Base-by-base conservation (phyloP, 306 rosid genomes). In the Datisca glomerata region DNA sequence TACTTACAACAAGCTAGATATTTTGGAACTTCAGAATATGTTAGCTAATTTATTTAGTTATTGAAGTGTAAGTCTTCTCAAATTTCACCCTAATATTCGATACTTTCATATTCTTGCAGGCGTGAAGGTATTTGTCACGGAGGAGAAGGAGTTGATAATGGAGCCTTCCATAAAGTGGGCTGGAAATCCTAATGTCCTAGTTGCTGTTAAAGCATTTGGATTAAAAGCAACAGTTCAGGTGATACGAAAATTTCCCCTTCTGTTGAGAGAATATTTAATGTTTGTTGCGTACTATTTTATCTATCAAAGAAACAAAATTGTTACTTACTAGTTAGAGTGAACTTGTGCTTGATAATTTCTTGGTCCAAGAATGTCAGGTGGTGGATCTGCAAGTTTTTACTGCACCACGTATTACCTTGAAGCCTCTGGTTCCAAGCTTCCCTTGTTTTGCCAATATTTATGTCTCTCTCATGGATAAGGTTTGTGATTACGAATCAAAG, bases 391-490 rank as follows among this genome's bases (percentile, higher is more conserved):
- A 79, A 76, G 83, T 80, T 45, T 87, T 72, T 71, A 71, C 61
- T 17, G 50, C 57, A 27, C 97, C 93, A 14, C 93, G 94, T 19
- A 65, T 87, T 36, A 79, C 97, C 63, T 63, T 87, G 68, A 83
- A 83, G 73, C 94, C 97, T 25, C 67, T 87, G 71, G 97, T 87
- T 70, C 97, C 97, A 33, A 79, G 81, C 74, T 87, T 87, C 65
- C 97, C 97, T 50, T 87, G 94, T 67, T 87, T 87, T 56, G 85
- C 89, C 41, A 81, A 76, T 45, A 83, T 87, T 49, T 51, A 45
- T 6, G 83, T 79, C 40, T 74, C 97, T 52, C 86, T 87, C 31
- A 87, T 87, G 97, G 97, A 87, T 39, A 87, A 75, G 97, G 97
- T 85, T 40, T 46, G 82, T 71, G 65, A 49, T 35, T 13, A 48